These are phyloP conservation scores for Chimonanthus salicifolius DNA, from an alignment of 164 flowering plant species.

Conservation along the genomic window DNA sequence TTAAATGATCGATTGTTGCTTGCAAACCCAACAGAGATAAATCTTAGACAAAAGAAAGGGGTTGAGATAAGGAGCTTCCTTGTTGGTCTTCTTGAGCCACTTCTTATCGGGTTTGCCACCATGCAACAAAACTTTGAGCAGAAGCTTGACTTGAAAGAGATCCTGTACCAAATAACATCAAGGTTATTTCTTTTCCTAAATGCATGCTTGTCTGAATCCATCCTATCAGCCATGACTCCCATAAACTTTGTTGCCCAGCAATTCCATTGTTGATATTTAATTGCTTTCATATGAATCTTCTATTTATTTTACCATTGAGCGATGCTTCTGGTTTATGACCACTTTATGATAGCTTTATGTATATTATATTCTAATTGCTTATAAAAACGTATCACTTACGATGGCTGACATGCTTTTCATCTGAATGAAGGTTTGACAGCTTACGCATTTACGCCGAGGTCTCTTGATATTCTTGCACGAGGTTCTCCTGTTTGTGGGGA, in stretches of 20 bases:
- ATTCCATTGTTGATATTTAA: neutral
- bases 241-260: neutral
- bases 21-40: constrained; percentile 79
- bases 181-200: constrained; percentile 38
- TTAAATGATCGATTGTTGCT: constrained; percentile 90
- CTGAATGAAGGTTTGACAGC: constrained; percentile 83
- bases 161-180: constrained; percentile 92
- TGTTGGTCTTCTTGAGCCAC: constrained; percentile 98
- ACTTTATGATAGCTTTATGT: neutral
- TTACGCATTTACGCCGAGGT: constrained; percentile 96
- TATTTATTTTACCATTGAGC: neutral
- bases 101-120: constrained; percentile 91
- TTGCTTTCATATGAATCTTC: neutral
- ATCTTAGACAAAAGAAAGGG: constrained; percentile 85
- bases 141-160: constrained; percentile 89
- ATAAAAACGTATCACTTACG: neutral
- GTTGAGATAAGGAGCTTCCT: constrained; percentile 89
- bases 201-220: neutral
- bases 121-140: constrained; percentile 98
- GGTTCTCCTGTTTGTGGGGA: constrained; percentile 99
- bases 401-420: constrained; percentile 14
- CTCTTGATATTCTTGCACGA: constrained; percentile 90
- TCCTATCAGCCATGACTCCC: neutral
- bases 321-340: constrained; percentile 4
- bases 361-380: neutral